Base-by-base conservation (phyloP, 140 eudicot genomes). In the Oenanthe javanica region DNA sequence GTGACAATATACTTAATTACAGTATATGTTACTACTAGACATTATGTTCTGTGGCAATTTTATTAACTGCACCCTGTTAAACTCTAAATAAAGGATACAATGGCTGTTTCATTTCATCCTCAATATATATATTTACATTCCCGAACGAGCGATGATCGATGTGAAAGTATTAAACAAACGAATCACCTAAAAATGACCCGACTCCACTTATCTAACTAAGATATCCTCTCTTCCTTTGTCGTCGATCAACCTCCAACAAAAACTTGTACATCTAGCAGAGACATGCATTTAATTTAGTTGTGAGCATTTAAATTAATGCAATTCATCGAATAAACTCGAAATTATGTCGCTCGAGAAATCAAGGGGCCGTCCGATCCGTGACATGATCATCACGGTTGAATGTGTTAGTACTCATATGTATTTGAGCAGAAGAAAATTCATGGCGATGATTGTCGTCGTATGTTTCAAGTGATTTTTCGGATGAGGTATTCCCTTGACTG, bases 321-420 rank as follows among this genome's bases (percentile, higher is more conserved):
- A 61, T 61, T 9, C 5, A 0, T 7, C 6, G 1, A 73, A 25
- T 69, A 2, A 49, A 36, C 43, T 42, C 31, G 6, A 21, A 19
- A 57, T 23, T 0, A 31, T 31, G 36, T 19, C 6, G 63, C 21
- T 54, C 8, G 67, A 59, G 13, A 59, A 59, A 21, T 59, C 67
- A 59, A 59, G 67, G 82, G 59, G 77, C 76, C n/a, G 77, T 75
- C 47, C 31, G 77, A 49, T 77, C 38, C 1, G 76, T 14, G 38
- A 78, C 69, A 31, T 31, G 36, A 42, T 42, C 45, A 57, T 16
- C 90, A n/a, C 64, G 79, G 84, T 74, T 79, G 8, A 63, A 79
- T n/a, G 36, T 66, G 79, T 14, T 40, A 6, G 10, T 64, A 18
- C 27, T 18, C 36, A 0, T 79, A 45, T 40, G 83, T 42, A 66